Evolutionary conservation across 805 yeast genomes (phyloP).

Genomic region (Blastobotrys muscicola): DNA sequence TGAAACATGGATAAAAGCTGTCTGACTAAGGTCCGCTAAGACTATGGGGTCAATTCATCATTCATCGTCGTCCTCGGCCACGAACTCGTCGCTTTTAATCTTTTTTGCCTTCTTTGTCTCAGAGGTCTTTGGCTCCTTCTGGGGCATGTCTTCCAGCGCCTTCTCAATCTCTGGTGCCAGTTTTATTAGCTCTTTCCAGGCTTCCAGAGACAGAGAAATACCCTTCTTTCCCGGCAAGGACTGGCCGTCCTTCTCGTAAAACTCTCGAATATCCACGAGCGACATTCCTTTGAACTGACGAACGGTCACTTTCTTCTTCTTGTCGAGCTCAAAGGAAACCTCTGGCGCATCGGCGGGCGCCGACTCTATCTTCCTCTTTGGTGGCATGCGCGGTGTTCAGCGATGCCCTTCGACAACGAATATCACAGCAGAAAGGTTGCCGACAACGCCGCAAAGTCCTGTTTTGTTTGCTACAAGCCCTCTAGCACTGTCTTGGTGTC

Average conservation of each 20-base stretch:
- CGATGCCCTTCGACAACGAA: conserved; percentile 30
- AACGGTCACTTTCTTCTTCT: conserved; percentile 63
- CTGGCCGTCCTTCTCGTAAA: conserved; percentile 48
- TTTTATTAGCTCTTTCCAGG: conserved; percentile 18
- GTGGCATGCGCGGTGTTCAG: background rate
- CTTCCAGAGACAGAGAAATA: conserved; percentile 21
- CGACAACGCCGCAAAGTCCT: conserved; percentile 35
- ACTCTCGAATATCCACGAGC: conserved; percentile 79
- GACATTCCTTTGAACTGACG: conserved; percentile 57
- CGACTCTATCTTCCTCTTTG: background rate
- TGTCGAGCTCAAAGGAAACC: conserved; percentile 32
- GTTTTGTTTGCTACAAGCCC: conserved; percentile 47
- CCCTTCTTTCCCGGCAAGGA: conserved; percentile 72
- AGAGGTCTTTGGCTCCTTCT: background rate
- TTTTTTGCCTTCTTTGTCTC: conserved; percentile 6
- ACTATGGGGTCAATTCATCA: too few relatives aligned
- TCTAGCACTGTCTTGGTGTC: conserved; percentile 40
- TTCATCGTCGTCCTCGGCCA: background rate
- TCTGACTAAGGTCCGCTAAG: too few relatives aligned
- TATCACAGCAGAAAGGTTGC: conserved; percentile 41
- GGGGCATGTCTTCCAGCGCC: conserved; percentile 15
- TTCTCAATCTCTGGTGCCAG: conserved; percentile 13
- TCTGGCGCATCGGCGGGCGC: background rate
- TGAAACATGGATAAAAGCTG: too few relatives aligned
- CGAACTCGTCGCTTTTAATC: background rate